Evolutionary conservation across 768 basidiomycete genomes (phyloP).

Genomic region (Russula lepida): DNA sequence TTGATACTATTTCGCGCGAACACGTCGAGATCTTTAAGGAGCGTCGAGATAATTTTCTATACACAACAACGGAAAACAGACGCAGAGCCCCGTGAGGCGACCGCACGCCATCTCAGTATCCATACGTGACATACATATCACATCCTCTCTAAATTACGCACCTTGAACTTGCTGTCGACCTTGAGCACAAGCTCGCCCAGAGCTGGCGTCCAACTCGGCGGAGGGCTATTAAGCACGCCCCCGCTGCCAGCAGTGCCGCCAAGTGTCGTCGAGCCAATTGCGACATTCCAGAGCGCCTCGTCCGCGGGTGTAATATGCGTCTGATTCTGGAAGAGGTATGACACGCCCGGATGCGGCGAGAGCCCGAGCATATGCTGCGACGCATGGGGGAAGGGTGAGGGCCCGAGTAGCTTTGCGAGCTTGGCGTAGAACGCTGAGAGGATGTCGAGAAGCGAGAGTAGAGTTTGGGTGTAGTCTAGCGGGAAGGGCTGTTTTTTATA

Average conservation of each 20-base stretch:
- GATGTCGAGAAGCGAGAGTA: conserved; percentile 82
- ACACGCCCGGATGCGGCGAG: conserved; percentile 74
- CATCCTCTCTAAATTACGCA: too few species aligned
- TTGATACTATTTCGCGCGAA: conserved; percentile 74
- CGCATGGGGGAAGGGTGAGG: conserved; percentile 63
- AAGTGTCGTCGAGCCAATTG: conserved; percentile 18
- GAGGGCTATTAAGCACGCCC: conserved; percentile 39
- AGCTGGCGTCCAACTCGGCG: conserved; percentile 51
- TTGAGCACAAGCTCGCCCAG: conserved; percentile 71
- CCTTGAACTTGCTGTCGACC: conserved; percentile 81
- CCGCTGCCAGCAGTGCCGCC: conserved; percentile 26
- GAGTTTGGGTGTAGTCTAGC: conserved; percentile 82
- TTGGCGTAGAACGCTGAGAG: conserved; percentile 86
- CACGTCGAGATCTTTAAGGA: conserved; percentile 79
- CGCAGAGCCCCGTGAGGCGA: neutral
- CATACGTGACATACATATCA: too few species aligned
- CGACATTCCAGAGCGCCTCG: conserved; percentile 67
- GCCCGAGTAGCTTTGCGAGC: conserved; percentile 73
- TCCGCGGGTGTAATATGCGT: conserved; percentile 31
- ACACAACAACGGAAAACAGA: neutral
- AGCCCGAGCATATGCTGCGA: conserved; percentile 71
- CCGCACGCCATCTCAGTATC: neutral
- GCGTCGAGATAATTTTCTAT: conserved; percentile 74
- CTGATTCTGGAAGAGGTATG: conserved; percentile 59
- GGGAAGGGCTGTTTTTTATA: conserved; percentile 67